A percentile compares a stretch with the other conserved stretches of the same genome.
These are phyloP conservation scores for Globisporangium cystogenes DNA, from an alignment of 352 stramenopile species.

Conservation along the genomic window DNA sequence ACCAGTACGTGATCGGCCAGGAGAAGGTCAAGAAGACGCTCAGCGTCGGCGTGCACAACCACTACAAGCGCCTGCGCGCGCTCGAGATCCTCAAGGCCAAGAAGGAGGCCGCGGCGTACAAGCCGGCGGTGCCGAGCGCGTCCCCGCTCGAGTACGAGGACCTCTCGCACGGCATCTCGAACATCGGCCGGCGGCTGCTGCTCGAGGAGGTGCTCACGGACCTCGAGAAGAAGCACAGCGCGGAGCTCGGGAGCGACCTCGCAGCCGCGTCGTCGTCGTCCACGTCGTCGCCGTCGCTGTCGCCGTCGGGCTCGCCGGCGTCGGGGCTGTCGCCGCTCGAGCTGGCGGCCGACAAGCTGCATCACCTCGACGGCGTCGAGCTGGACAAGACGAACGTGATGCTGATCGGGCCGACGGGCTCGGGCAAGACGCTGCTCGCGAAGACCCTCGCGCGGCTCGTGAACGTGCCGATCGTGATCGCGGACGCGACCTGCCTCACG, in stretches of 20 bases:
- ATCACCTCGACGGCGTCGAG: slow-evolving; percentile 86
- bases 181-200: slow-evolving; percentile 44
- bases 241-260: slow-evolving; percentile 5
- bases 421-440: slow-evolving; percentile 95
- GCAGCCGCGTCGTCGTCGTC: background rate
- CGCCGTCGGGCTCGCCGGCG: background rate
- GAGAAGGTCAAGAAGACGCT: slow-evolving; percentile 96
- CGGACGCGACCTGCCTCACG: slow-evolving; percentile 96
- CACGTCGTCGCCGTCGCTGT: background rate
- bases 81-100: slow-evolving; percentile 49
- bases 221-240: slow-evolving; percentile 26
- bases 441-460: slow-evolving; percentile 95
- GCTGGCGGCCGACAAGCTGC: slow-evolving; percentile 33
- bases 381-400: slow-evolving; percentile 99
- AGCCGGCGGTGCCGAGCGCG: slow-evolving; percentile 20
- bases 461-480: slow-evolving; percentile 97
- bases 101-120: slow-evolving; percentile 30
- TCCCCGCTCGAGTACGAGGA: slow-evolving; percentile 30
- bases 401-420: slow-evolving; percentile 93
- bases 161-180: slow-evolving; percentile 23
- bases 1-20: slow-evolving; percentile 98
- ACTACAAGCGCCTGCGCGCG: slow-evolving; percentile 95
- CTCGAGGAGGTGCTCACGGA: slow-evolving; percentile 62
- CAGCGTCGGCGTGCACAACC: slow-evolving; percentile 96
- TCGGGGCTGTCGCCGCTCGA: background rate